Base-by-base conservation (phyloP, 2,329 filamentous ascomycete genomes). In the Boeremia exigua region DNA sequence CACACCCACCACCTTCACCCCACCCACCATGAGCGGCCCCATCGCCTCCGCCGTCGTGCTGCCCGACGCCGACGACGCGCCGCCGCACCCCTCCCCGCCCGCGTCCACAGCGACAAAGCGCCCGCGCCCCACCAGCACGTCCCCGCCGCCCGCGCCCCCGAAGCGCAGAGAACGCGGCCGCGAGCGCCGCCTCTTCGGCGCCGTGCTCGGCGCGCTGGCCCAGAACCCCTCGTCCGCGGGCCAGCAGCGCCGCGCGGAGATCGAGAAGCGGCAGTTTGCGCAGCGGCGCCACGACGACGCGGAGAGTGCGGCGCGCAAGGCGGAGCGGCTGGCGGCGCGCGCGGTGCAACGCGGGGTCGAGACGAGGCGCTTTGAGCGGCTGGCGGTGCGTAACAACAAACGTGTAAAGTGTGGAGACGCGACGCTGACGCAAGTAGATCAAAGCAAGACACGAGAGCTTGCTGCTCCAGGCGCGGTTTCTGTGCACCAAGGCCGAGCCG, bases 151-250 rank as follows among this genome's bases (percentile, higher is more conserved):
- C 52, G 77, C 82, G 27, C 54, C 54, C 7, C 58, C 65, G 34
- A 58, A 61, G 32, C 80, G 67, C 32, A 62, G 69, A 68, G 94
- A 98, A 72, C 91, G 88, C 75, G 92, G 90, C 72, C 88, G 94
- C 33, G 90, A 91, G 19, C 89, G 90, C 75, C 85, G 94, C 48
- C 81, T 98, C 58, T 97, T 97, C 71, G 93, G 94, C 58, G 90
- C 88, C 32, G 78, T 96, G 53, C 80, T 95, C 56, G 90, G 84
- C 73, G 91, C 89, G 33, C 82, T 96, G 57, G 92, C 88, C 75
- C 90, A 94, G 77, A 88, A 84, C 67, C 83, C 83, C 56, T 61
- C 72, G 70, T 84, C 81, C 63, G 79, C 82, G 78, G 80, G 86
- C 60, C 79, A 89, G 77, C 88, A 84, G 76, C 87, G 86, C 66